Base-by-base conservation (phyloP, 2,329 filamentous ascomycete genomes). In the Cytospora schulzeri region DNA sequence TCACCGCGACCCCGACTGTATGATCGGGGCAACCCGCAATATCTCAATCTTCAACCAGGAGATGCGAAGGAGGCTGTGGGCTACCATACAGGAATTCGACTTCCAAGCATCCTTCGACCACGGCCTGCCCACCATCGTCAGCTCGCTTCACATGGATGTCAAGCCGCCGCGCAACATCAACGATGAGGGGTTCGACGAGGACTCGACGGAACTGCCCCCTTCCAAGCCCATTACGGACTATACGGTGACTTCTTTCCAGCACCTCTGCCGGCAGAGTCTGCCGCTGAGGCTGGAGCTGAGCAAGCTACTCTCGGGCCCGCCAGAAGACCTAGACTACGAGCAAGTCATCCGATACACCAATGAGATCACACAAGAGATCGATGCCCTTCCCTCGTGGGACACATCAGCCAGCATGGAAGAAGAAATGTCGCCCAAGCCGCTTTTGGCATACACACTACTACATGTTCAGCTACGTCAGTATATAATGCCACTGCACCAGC, bases 21-120 rank as follows among this genome's bases (percentile, higher is more conserved):
- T 86, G 76, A 56, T 66, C 14, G 78, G 76, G 22, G 79, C 80
- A 62, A 82, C 82, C 67, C 59, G 62, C 50, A 67, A 67, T 28
- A 83, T 87, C 53, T 85, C 81, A 1, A 80, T 84, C 2, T 88
- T 85, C 72, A 83, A 86, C 70, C 83, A 85, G 69, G 85, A 88
- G 73, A 87, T 88, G 85, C 78, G 85, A 29, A 77, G 85, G 51
- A 78, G 85, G 24, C 80, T 88, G 52, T 88, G 85, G 85, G 79
- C 85, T 2, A 87, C 85, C 2, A 81, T 88, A 24, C 81, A 85
- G 65, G 84, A 87, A 72, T 86, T 87, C 66, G 85, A 88, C 66
- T 80, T 88, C 72, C 85, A 88, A 72, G 82, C 85, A 1, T 85
- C 84, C 0, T 86, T 87, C 67, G 85, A 88, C 68, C 83, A 86